Evolutionary conservation across 2,329 filamentous ascomycete species (phyloP).

Genomic region (Balansia obtecta): DNA sequence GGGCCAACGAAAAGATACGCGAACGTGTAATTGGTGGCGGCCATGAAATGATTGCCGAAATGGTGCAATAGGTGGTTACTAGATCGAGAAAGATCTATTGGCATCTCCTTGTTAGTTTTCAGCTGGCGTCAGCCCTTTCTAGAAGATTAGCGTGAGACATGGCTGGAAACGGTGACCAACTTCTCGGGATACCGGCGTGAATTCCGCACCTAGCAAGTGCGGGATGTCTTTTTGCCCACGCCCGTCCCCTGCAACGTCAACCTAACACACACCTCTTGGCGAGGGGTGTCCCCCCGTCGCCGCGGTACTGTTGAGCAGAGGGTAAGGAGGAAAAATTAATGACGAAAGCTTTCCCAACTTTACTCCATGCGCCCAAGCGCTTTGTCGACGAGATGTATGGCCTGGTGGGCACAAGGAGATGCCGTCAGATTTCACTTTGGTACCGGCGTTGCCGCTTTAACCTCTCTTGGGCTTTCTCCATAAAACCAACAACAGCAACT

Average conservation of each 20-base stretch:
- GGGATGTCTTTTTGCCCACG: background rate
- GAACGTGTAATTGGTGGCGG: no score
- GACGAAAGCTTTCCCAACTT: background rate
- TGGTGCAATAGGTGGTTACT: no score
- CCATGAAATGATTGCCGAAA: background rate
- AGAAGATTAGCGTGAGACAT: slow-evolving; percentile 9
- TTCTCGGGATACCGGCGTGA: slow-evolving; percentile 4
- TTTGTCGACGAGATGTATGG: background rate
- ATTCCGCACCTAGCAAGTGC: background rate
- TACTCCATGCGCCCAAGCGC: background rate
- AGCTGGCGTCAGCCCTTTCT: slow-evolving; percentile 6
- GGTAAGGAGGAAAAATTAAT: slow-evolving; percentile 1
- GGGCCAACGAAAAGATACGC: no score
- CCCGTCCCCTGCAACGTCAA: background rate
- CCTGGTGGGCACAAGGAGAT: background rate
- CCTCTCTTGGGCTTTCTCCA: background rate
- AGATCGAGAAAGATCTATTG: background rate
- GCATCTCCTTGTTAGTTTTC: background rate
- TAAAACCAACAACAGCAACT: background rate
- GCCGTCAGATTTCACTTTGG: background rate
- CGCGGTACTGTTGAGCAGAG: background rate
- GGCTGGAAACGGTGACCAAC: background rate
- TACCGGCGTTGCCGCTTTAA: background rate
- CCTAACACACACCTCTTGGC: background rate
- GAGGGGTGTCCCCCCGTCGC: background rate